Conservation (phyloP, 23 red algal species). For the Gracilaria caudata region DNA sequence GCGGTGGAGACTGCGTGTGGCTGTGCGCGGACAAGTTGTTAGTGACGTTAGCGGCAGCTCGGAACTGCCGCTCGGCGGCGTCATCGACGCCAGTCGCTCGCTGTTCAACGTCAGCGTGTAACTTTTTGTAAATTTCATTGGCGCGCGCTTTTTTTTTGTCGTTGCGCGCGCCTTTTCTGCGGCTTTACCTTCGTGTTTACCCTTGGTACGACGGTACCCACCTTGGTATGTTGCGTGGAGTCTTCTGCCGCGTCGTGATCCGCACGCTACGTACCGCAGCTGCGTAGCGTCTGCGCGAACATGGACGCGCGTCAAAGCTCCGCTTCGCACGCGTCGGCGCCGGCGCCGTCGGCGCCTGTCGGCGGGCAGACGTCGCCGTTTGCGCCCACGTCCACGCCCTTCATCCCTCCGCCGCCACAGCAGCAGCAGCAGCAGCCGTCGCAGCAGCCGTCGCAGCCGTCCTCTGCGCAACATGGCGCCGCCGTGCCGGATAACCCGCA, state of each 20-base stretch:
- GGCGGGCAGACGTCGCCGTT: background rate
- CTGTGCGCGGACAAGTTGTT: background rate
- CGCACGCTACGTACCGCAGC: no score
- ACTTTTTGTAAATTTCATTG: background rate
- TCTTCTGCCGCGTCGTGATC: no score
- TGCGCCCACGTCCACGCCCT: conserved; percentile 2
- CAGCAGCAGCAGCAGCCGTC: background rate
- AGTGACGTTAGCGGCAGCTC: conserved; percentile 11
- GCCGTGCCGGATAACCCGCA: background rate
- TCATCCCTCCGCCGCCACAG: background rate
- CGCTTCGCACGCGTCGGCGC: background rate
- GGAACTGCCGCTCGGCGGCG: conserved; percentile 8
- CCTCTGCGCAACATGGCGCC: background rate
- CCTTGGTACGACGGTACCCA: no score
- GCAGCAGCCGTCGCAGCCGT: no score
- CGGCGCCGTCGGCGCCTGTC: background rate
- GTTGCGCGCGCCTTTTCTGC: background rate
- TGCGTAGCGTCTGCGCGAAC: background rate
- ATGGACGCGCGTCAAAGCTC: background rate
- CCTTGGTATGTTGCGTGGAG: no score
- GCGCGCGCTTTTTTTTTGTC: background rate
- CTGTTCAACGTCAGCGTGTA: conserved; percentile 13
- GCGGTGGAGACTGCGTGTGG: background rate
- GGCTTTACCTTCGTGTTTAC: no score
- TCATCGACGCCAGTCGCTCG: background rate